phyloP scores from a whole-genome alignment of 495 filamentous ascomycete genomes.

The Penicillium macrosclerotiorum region DNA sequence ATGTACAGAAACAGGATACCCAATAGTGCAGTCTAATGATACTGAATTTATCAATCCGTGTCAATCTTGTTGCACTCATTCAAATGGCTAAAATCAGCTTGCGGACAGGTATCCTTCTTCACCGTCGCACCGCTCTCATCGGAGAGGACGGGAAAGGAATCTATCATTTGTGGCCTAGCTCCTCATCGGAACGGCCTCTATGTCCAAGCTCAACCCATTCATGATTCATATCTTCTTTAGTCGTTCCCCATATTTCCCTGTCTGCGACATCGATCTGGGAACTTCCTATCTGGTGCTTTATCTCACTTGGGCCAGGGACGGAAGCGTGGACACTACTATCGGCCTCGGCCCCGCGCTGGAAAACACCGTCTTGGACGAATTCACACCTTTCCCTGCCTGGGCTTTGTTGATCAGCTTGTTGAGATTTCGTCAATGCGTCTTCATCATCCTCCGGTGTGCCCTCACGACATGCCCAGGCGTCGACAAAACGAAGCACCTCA shows the following conservation, averaged over 20 bases:
- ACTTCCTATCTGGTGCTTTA: background rate
- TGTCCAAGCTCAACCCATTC: conserved; percentile 31
- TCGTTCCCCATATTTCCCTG: conserved; percentile 4
- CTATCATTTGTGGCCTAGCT: conserved; percentile 12
- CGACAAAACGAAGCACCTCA: conserved; percentile 61
- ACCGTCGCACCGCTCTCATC: no score
- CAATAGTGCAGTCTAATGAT: background rate
- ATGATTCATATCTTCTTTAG: conserved; percentile 7
- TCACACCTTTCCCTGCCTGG: no score
- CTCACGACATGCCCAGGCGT: conserved; percentile 69
- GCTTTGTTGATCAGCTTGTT: no score
- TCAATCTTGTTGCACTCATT: background rate
- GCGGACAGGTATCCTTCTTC: no score
- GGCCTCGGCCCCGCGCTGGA: background rate
- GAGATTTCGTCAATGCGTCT: conserved; percentile 25
- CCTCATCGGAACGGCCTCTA: conserved; percentile 19
- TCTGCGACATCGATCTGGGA: conserved; percentile 5
- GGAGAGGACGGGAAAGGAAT: no score
- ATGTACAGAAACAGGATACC: conserved; percentile 8
- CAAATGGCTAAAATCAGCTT: background rate
- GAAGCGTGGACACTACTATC: background rate
- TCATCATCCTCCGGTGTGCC: conserved; percentile 64
- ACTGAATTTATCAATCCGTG: background rate
- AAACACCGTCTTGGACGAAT: background rate
- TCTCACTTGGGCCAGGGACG: background rate